These are phyloP conservation scores for Penicillium sp. DNA, from an alignment of 2,329 filamentous ascomycete species.

Conservation along the genomic window DNA sequence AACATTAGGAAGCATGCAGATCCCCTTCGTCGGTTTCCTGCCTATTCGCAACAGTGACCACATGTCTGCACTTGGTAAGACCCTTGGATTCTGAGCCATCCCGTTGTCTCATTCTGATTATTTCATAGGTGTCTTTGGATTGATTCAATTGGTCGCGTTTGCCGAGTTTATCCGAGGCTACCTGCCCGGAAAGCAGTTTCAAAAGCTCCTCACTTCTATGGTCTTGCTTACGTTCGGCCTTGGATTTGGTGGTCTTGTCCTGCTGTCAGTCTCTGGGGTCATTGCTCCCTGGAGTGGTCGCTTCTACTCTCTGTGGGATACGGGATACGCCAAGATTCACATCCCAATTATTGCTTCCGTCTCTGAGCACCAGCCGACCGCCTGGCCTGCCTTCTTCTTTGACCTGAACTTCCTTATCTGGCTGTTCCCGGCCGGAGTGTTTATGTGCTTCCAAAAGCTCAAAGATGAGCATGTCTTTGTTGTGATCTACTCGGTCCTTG, in stretches of 20 bases:
- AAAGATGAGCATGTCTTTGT: slow-evolving; percentile 96
- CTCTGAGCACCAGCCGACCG: slow-evolving; percentile 96
- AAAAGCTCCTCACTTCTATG: slow-evolving; percentile 71
- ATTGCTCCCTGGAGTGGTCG: slow-evolving; percentile 96
- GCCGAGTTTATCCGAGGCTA: slow-evolving; percentile 84
- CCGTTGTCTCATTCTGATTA: slow-evolving; percentile 16
- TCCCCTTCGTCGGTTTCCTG: slow-evolving; percentile 95
- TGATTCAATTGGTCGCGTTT: slow-evolving; percentile 86
- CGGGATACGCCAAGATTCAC: slow-evolving; percentile 95
- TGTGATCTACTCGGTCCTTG: slow-evolving; percentile 91
- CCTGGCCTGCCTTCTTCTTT: slow-evolving; percentile 99
- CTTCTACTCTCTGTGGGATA: slow-evolving; percentile 99
- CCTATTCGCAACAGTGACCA: slow-evolving; percentile 96
- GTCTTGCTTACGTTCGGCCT: slow-evolving; percentile 66
- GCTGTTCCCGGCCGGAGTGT: slow-evolving; percentile 97
- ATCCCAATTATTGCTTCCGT: slow-evolving; percentile 99
- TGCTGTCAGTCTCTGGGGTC: slow-evolving; percentile 74
- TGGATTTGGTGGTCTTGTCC: slow-evolving; percentile 65
- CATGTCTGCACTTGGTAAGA: slow-evolving; percentile 84
- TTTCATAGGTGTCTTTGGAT: slow-evolving; percentile 73
- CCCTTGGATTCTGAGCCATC: slow-evolving; percentile 7
- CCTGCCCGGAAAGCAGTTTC: slow-evolving; percentile 85
- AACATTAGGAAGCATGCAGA: slow-evolving; percentile 96
- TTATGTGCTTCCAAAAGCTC: slow-evolving; percentile 91
- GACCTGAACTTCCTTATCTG: slow-evolving; percentile 97